Evolutionary conservation across 306 rosid species (phyloP).

Genomic region (Cucurbita maxima): DNA sequence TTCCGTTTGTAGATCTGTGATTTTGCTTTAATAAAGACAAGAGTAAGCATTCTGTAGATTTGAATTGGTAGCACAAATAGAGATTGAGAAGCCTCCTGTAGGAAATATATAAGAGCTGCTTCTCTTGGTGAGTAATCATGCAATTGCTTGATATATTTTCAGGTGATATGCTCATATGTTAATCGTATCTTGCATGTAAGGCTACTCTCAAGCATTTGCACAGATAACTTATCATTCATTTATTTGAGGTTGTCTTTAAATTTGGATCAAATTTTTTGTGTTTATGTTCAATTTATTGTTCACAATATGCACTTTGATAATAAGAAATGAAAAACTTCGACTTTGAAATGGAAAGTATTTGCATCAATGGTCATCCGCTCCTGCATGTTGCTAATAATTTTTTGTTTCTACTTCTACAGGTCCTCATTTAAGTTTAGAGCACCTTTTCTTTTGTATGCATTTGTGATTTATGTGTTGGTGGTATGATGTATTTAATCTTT

Average conservation of each 20-base stretch:
- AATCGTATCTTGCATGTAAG: not conserved
- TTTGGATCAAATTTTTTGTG: not conserved
- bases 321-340: not conserved
- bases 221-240: not conserved
- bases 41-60: slow-evolving; percentile 37
- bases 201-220: not conserved
- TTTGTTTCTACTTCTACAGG: not conserved
- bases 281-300: not conserved
- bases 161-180: slow-evolving; percentile 2
- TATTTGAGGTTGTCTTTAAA: not conserved
- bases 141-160: slow-evolving; percentile 7
- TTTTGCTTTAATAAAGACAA: slow-evolving; percentile 42
- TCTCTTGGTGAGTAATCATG: slow-evolving; percentile 56
- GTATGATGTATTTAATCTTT: no score
- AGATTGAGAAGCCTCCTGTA: slow-evolving; percentile 52
- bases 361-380: not conserved
- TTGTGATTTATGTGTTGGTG: not conserved
- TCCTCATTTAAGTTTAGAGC: not conserved
- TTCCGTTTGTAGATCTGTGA: slow-evolving; percentile 25
- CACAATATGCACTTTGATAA: not conserved
- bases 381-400: not conserved
- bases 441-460: not conserved
- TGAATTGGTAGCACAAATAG: slow-evolving; percentile 33
- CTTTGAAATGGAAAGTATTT: not conserved
- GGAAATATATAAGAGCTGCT: slow-evolving; percentile 46